A percentile compares a stretch with the other conserved stretches of the same genome.
phyloP scores from a whole-genome alignment of 2,329 filamentous ascomycete genomes.

The Zopfia rhizophila region DNA sequence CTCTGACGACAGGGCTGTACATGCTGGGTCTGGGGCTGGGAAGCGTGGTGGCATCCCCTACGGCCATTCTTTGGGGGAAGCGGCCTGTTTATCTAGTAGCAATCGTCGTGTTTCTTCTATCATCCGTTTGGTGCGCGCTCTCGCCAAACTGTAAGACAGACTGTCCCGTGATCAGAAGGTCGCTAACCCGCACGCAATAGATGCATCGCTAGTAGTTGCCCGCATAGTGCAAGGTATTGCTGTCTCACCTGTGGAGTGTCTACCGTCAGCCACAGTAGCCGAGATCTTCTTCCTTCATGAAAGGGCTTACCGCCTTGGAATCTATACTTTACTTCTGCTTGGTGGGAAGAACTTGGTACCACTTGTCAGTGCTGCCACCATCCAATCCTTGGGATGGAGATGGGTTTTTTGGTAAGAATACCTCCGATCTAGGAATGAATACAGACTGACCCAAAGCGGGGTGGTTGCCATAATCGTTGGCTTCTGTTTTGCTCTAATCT shows the following conservation, averaged over 20 bases:
- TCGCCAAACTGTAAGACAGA: conserved; percentile 71
- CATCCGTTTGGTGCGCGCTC: conserved; percentile 85
- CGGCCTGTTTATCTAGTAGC: conserved; percentile 87
- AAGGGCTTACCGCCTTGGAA: conserved; percentile 88
- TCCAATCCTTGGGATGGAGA: conserved; percentile 81
- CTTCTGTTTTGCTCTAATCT: conserved; percentile 76
- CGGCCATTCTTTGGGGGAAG: conserved; percentile 91
- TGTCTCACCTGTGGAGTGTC: conserved; percentile 88
- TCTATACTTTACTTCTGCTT: conserved; percentile 88
- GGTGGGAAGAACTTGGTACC: conserved; percentile 93
- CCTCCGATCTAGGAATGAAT: conserved; percentile 15
- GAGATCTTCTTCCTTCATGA: conserved; percentile 98
- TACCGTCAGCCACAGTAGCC: conserved; percentile 92
- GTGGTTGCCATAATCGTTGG: conserved; percentile 84
- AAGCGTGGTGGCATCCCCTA: conserved; percentile 85
- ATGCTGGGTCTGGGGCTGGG: conserved; percentile 94
- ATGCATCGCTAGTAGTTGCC: conserved; percentile 80
- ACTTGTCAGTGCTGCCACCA: conserved; percentile 85
- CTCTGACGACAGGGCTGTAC: conserved; percentile 89
- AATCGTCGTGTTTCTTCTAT: conserved; percentile 78
- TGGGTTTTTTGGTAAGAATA: conserved; percentile 91
- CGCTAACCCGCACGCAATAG: conserved; percentile 8
- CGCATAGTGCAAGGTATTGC: conserved; percentile 89
- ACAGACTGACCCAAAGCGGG: conserved; percentile 56
- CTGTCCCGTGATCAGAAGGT: background rate